Evolutionary conservation across 495 filamentous ascomycete species (phyloP), one percentile per base, ranked within the genome.

Genomic region (Penicillium steckii): DNA sequence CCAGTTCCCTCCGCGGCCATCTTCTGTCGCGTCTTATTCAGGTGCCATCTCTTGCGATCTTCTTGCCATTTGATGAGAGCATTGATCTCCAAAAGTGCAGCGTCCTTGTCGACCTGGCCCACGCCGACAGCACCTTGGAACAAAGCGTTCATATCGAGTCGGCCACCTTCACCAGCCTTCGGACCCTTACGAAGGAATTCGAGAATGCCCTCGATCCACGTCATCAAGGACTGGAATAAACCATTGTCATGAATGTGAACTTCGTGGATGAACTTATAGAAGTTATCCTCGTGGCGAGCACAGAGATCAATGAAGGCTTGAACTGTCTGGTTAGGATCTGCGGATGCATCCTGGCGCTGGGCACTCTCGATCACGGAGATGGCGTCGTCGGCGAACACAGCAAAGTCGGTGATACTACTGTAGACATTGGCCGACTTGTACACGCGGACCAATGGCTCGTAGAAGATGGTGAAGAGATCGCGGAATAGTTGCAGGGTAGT

Each of bases 391-490:
- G 92, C 82, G 62, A 98, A 98, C 18, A 80, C 71, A 9, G 94
- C 89, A 70, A 98, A 97, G 63, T 98, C 94, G 1, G 94, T 98
- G 52, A 98, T 90, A 65, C 85, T 90, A 73, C 83, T 91, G 78
- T 98, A 98, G 24, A 98, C 94, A 59, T 97, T 98, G 56, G 94
- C 94, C 19, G 93, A 96, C 72, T 97, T 98, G 75, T 98, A 98
- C 0, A 98, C 94, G 18, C 94, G 81, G 13, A 98, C 87, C 8
- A 98, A 82, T 0, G 94, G 94, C 65, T 98, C 94, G 70, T 98
- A 98, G 77, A 98, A 98, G 63, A 98, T 97, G 17, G 91, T 95
- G 70, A 98, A 97, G 40, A 98, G 83, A 58, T 97, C 95, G 33
- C 91, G 85, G 79, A 98, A 94, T 37, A 98, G 77, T 61, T 94